Percentiles rank a stretch among this genome's conserved stretches.
These are phyloP conservation scores for Boletus vinaceobasis DNA, from an alignment of 768 basidiomycete species.

Conservation along the genomic window DNA sequence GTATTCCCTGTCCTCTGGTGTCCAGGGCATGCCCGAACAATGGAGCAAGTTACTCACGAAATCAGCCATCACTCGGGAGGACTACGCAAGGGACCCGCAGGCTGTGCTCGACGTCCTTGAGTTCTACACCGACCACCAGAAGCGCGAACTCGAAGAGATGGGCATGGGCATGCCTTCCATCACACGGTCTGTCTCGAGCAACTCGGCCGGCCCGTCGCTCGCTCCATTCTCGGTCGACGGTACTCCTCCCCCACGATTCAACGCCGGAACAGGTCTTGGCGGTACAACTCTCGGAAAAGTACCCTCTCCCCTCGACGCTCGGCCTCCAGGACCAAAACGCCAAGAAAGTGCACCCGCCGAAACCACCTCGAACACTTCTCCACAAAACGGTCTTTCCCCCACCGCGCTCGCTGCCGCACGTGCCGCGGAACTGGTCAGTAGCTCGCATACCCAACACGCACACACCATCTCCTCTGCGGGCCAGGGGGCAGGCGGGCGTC, in stretches of 20 bases:
- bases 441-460: conserved; percentile 39
- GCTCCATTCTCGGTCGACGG: conserved; percentile 33
- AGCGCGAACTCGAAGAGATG: conserved; percentile 81
- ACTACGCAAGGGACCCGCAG: conserved; percentile 95
- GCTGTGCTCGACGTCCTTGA: conserved; percentile 97
- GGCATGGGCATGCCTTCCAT: conserved; percentile 32
- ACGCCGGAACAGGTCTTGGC: conserved; percentile 88
- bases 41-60: conserved; percentile 97
- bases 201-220: conserved; percentile 29
- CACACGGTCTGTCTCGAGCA: conserved; percentile 18
- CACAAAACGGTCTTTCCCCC: conserved; percentile 38
- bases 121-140: conserved; percentile 97
- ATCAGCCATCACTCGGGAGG: conserved; percentile 96
- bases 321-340: conserved; percentile 38
- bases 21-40: conserved; percentile 91
- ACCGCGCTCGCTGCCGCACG: conserved; percentile 50
- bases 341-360: conserved; percentile 46
- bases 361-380: conserved; percentile 23
- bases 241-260: conserved; percentile 72
- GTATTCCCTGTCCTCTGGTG: not conserved
- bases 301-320: conserved; percentile 33
- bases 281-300: conserved; percentile 54
- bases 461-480: conserved; percentile 39
- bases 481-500: conserved; percentile 25
- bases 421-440: conserved; percentile 63